Percentiles rank a stretch among this genome's conserved stretches.
phyloP scores from a whole-genome alignment of 1,139 yeast species.

The Hemisphaericaspora subhashii region DNA sequence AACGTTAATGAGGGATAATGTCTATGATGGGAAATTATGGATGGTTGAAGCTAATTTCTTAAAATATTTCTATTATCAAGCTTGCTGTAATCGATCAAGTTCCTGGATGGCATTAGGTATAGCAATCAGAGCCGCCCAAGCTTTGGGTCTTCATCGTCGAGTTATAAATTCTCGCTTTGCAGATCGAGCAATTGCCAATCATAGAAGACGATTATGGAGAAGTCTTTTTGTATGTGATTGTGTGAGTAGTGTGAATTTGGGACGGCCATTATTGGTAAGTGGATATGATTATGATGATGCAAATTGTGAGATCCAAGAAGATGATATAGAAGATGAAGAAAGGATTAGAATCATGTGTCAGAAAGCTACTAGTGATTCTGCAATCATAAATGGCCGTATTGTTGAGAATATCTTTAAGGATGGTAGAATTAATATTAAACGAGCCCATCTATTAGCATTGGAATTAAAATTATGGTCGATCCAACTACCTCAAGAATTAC shows the following conservation, averaged over 20 bases:
- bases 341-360: conserved; percentile 11
- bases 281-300: conserved; percentile 44
- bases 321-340: conserved; percentile 9
- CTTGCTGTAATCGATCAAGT: conserved; percentile 35
- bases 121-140: conserved; percentile 60
- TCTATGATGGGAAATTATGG: conserved; percentile 43
- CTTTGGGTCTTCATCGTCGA: conserved; percentile 61
- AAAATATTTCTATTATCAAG: conserved; percentile 36
- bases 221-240: conserved; percentile 43
- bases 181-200: conserved; percentile 25
- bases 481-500: conserved; percentile 27
- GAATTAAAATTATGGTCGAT: conserved; percentile 41
- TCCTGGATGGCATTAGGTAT: conserved; percentile 38
- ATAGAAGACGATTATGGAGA: conserved; percentile 40
- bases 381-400: conserved; percentile 31
- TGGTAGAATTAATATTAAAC: conserved; percentile 30
- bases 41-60: conserved; percentile 39
- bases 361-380: conserved; percentile 14
- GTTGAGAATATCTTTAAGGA: conserved; percentile 30
- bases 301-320: conserved; percentile 1
- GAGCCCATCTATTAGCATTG: conserved; percentile 37
- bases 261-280: conserved; percentile 40
- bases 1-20: conserved; percentile 24
- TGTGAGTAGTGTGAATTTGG: conserved; percentile 36
- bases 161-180: conserved; percentile 46